phyloP scores from a whole-genome alignment of 2,329 filamentous ascomycete species.

The Alternaria conjuncta region DNA sequence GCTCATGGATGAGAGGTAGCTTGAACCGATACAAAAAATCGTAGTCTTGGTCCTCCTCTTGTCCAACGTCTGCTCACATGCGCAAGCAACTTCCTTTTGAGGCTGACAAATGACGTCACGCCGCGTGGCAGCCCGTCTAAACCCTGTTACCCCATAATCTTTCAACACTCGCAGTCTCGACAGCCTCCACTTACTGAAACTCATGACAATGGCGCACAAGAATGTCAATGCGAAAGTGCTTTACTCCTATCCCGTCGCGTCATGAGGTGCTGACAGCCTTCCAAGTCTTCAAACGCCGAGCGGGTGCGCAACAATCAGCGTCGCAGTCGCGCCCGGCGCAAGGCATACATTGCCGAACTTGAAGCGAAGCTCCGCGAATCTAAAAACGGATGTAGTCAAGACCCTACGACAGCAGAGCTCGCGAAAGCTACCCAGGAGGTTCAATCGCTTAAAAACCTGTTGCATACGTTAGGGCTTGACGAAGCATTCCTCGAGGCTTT shows the following conservation, averaged over 20 bases:
- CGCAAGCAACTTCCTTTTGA: not conserved
- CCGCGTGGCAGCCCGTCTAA: not conserved
- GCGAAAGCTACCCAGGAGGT: not conserved
- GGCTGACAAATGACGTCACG: not conserved
- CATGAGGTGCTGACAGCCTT: not conserved
- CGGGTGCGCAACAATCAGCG: not conserved
- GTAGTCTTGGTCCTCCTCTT: not conserved
- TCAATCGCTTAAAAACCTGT: not conserved
- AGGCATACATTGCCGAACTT: not conserved
- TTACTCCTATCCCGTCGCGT: not conserved
- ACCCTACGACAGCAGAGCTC: not conserved
- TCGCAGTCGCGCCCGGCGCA: not conserved
- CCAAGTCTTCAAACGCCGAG: not conserved
- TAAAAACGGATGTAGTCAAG: not conserved
- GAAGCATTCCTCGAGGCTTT: not conserved
- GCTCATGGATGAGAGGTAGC: conserved; percentile 29
- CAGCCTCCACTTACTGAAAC: not conserved
- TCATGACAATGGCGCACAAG: not conserved
- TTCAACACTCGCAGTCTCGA: not conserved
- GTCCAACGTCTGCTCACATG: not conserved
- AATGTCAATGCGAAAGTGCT: no score
- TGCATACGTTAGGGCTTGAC: not conserved
- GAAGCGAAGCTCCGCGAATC: not conserved
- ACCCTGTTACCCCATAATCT: not conserved
- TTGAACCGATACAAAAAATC: not conserved